Conservation (phyloP, 768 basidiomycete species). For the Hericium alpestre region DNA sequence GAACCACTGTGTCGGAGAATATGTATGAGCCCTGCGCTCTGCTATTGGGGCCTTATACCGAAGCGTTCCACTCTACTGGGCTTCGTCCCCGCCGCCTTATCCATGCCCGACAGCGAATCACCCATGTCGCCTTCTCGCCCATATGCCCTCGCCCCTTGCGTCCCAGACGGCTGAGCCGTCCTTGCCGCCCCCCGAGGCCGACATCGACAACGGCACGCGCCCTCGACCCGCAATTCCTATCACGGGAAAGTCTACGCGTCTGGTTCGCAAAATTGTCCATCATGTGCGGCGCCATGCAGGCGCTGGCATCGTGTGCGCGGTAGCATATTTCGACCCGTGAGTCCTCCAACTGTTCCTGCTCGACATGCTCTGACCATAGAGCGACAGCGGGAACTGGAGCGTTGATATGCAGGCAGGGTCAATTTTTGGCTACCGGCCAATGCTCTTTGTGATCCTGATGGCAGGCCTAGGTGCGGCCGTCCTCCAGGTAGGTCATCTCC, state of each 20-base stretch:
- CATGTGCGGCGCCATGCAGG: constrained; percentile 63
- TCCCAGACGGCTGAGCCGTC: neutral
- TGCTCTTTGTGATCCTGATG: constrained; percentile 71
- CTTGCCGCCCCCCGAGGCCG: too few species aligned
- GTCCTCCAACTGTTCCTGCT: constrained; percentile 18
- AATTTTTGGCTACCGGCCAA: constrained; percentile 71
- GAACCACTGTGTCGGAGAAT: neutral
- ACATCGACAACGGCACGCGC: too few species aligned
- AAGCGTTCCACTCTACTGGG: neutral
- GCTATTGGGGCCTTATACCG: neutral
- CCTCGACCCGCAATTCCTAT: neutral
- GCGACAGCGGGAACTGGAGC: constrained; percentile 63
- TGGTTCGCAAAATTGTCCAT: constrained; percentile 11
- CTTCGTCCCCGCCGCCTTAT: neutral
- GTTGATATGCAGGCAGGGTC: constrained; percentile 86
- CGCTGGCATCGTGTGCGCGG: constrained; percentile 77
- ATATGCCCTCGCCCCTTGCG: constrained; percentile 5
- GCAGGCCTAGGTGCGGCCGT: constrained; percentile 76
- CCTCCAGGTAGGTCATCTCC: constrained; percentile 47
- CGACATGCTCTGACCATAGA: neutral
- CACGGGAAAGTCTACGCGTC: neutral
- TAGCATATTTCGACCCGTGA: constrained; percentile 84
- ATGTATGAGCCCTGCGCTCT: neutral
- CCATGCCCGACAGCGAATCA: neutral
- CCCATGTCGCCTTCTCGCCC: neutral